Conservation (phyloP, 2,329 filamentous ascomycete genomes). For the Alternaria novae-zelandiae region DNA sequence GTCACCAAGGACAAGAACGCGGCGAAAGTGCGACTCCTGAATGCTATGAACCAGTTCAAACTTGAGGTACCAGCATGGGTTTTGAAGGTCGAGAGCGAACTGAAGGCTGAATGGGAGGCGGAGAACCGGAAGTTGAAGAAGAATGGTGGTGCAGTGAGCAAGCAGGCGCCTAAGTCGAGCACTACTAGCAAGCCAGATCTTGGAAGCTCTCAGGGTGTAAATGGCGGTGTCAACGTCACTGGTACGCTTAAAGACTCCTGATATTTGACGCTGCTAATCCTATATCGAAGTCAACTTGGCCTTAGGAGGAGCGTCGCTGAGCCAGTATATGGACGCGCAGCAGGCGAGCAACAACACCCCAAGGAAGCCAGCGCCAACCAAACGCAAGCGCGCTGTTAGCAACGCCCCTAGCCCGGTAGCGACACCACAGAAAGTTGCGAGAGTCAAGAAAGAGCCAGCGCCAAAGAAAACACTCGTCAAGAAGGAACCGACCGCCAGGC, state of each 20-base stretch:
- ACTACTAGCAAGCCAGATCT: not conserved
- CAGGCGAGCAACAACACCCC: not conserved
- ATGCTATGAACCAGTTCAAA: slow-evolving; percentile 59
- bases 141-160: not conserved
- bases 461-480: not conserved
- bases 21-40: slow-evolving; percentile 65
- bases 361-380: not conserved
- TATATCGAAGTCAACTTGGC: slow-evolving; percentile 10
- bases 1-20: slow-evolving; percentile 64
- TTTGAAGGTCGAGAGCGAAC: slow-evolving; percentile 57
- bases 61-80: slow-evolving; percentile 60
- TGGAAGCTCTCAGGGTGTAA: not conserved
- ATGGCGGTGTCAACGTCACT: slow-evolving; percentile 17
- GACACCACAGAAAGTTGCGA: slow-evolving; percentile 5
- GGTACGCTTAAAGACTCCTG: not conserved
- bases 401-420: not conserved
- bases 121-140: slow-evolving; percentile 58
- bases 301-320: not conserved
- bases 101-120: slow-evolving; percentile 65
- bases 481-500: not conserved
- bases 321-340: not conserved
- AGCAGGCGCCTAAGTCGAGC: not conserved
- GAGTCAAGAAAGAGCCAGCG: slow-evolving; percentile 7
- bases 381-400: slow-evolving; percentile 8
- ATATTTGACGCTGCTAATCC: not conserved